Conservation (phyloP, 441 rosid genomes). For the Pelargonium myrrhifolium region DNA sequence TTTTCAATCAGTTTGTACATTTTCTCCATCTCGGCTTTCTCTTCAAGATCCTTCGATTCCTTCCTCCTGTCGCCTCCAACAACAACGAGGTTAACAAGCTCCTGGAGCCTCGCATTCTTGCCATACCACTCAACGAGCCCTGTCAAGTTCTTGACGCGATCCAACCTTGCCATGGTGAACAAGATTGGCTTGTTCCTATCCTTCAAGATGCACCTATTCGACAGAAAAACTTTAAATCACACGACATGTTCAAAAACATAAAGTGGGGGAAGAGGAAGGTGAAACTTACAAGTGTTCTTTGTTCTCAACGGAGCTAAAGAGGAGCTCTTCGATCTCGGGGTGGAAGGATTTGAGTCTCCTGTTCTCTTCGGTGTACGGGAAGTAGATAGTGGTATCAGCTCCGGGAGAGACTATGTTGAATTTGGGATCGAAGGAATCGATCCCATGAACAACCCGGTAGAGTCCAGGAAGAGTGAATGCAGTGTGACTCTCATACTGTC, state of each 20-base stretch:
- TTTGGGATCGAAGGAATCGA: slow-evolving; percentile 88
- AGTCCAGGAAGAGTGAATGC: slow-evolving; percentile 88
- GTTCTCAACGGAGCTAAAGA: slow-evolving; percentile 76
- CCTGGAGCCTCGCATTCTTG: slow-evolving; percentile 53
- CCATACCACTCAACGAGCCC: slow-evolving; percentile 96
- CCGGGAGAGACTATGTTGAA: slow-evolving; percentile 95
- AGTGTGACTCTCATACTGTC: slow-evolving; percentile 86
- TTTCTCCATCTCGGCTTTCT: slow-evolving; percentile 83
- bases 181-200: slow-evolving; percentile 74
- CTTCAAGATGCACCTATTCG: slow-evolving; percentile 55
- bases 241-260: no score
- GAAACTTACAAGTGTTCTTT: slow-evolving; percentile 68
- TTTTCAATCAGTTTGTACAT: no score
- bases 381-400: slow-evolving; percentile 83
- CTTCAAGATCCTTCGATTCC: slow-evolving; percentile 75
- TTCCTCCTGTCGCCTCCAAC: slow-evolving; percentile 89
- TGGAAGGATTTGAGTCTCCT: slow-evolving; percentile 65
- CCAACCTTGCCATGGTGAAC: slow-evolving; percentile 92
- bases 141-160: slow-evolving; percentile 73
- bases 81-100: slow-evolving; percentile 69
- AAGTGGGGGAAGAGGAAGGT: not conserved
- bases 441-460: slow-evolving; percentile 82
- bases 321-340: slow-evolving; percentile 73
- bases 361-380: slow-evolving; percentile 59
- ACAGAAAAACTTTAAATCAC: not conserved